Conservation (phyloP, 2,329 filamentous ascomycete species). For the Aspergillus sp. region DNA sequence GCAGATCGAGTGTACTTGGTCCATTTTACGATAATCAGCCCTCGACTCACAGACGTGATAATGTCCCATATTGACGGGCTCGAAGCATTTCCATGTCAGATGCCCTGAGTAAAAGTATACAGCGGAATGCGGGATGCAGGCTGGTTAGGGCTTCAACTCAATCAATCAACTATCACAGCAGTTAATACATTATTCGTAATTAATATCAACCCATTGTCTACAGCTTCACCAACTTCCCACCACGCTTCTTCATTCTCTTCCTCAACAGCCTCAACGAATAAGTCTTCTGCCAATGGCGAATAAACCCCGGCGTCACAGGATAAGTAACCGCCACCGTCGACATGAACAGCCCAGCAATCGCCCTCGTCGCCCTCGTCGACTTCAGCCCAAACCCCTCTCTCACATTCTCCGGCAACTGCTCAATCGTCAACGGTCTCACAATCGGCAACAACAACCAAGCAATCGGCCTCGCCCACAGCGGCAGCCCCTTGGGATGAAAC, state of each 20-base stretch:
- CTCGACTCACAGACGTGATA: too few species aligned
- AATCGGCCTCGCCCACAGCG: slow-evolving; percentile 1
- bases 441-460: slow-evolving; percentile 3
- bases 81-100: too few species aligned
- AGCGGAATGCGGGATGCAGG: too few species aligned
- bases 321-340: slow-evolving; percentile 1
- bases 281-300: not conserved
- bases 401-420: slow-evolving; percentile 8
- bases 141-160: too few species aligned
- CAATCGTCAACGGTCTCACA: slow-evolving; percentile 1
- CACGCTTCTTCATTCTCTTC: slow-evolving; percentile 11
- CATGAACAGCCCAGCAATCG: not conserved
- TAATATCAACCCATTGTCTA: not conserved
- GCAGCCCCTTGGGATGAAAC: slow-evolving; percentile 1
- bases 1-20: too few species aligned
- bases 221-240: slow-evolving; percentile 7
- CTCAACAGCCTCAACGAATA: slow-evolving; percentile 5
- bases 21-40: too few species aligned
- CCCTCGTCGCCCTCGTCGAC: slow-evolving; percentile 1
- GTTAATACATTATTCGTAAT: not conserved
- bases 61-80: too few species aligned
- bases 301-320: slow-evolving; percentile 3
- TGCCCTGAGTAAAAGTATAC: too few species aligned
- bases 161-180: not conserved
- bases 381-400: slow-evolving; percentile 4